Evolutionary conservation across 345 rosid species (phyloP), one percentile per base, ranked within the genome.

Genomic region (Angophora floribunda): DNA sequence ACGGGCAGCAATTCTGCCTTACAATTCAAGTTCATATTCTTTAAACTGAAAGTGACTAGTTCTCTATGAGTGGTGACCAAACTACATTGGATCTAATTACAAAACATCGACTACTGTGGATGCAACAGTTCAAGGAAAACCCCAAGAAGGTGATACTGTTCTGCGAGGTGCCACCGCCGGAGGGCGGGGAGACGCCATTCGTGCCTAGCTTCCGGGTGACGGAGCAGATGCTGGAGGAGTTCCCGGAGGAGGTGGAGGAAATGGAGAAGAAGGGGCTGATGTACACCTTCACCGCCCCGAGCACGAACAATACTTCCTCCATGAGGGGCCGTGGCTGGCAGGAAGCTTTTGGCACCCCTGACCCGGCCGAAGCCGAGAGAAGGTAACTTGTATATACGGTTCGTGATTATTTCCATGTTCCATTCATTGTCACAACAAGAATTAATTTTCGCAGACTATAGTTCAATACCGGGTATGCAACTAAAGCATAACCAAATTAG

Each of bases 311-410:
- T 63, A 93, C 91, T 13, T 87, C 93, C 89, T 95, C 96, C 79
- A 94, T 94, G 96, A 94, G 96, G 86, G 97, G 96, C 10, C 89
- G 96, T 45, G 97, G 97, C 32, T 94, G 96, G 96, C 93, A 95
- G 86, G 97, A 95, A 52, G 91, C 95, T 57, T 94, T 95, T 30
- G 93, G 91, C 16, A 94, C 96, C 79, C 91, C 93, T 3, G 96
- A 94, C 86, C 93, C 63, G 4, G 61, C 13, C 0, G 95, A 94
- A 87, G 97, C 96, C 4, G 93, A 94, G 88, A 90, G 45, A 90
- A 92, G 96, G 95, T 94, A 87, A 14, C 36, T 47, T 12, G 9
- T 87, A 13, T 14, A 2, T 28, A 26, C 10, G 13, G 49, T 75
- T 70, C 4, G 5, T 36, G 26, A 36, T 75, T 75, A 75, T 41